Conservation (phyloP, 2,329 filamentous ascomycete species). For the Cercospora sp. region DNA sequence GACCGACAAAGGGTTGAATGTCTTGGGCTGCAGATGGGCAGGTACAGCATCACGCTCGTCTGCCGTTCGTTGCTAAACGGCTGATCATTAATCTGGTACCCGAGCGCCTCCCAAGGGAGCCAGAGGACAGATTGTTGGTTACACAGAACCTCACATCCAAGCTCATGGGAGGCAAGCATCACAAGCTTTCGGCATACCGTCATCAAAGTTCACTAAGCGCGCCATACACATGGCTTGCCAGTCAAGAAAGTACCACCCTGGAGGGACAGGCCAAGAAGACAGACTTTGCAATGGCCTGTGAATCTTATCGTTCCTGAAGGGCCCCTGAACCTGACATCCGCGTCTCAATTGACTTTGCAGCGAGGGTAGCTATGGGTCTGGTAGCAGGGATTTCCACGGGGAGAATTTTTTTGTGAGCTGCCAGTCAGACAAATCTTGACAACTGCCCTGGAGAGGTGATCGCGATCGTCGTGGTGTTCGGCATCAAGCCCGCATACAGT, state of each 20-base stretch:
- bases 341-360: slow-evolving; percentile 2
- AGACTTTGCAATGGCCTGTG: background rate
- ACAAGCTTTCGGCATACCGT: slow-evolving; percentile 8
- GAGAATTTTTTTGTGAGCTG: background rate
- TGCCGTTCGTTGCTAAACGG: background rate
- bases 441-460: background rate
- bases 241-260: background rate
- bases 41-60: background rate
- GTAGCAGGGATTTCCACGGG: background rate
- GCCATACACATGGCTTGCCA: slow-evolving; percentile 5
- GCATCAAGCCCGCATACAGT: background rate
- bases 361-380: background rate
- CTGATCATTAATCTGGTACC: background rate
- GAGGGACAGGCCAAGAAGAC: background rate
- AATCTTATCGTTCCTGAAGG: background rate
- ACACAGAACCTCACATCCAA: background rate
- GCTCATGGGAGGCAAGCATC: background rate
- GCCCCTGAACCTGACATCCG: background rate
- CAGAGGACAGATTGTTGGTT: background rate
- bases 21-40: background rate
- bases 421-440: background rate
- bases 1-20: background rate
- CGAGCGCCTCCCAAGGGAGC: background rate
- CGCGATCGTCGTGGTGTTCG: background rate
- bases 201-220: slow-evolving; percentile 3